Base-by-base conservation (phyloP, 169 alveolate genomes). In the Plasmodium falciparum region DNA sequence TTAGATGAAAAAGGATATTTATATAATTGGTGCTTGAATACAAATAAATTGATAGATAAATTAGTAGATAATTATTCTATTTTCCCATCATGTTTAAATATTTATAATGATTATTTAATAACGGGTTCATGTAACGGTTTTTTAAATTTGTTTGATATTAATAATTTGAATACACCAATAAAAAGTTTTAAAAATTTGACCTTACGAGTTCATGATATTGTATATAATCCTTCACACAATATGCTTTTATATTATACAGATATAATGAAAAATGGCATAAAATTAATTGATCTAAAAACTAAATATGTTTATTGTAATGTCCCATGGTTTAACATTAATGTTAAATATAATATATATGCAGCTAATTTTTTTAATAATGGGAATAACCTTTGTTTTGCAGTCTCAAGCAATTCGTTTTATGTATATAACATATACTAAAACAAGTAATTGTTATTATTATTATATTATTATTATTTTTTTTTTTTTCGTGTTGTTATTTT, bases 361-460 rank as follows among this genome's bases (percentile, higher is more conserved):
- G 92, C 92, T 0, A 74, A 86, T 39, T 86, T 86, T 86, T 86
- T 86, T 54, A 86, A 86, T 62, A 65, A 65, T 62, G 92, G 92
- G 2, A 65, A 86, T 39, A 86, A 56, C 47, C n/a, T 83, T 22
- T 83, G 91, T 29, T 70, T 83, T 49, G 71, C 86, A 20, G 85
- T 59, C 12, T 69, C 58, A 49, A 15, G 56, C 12, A 83, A 69
- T 70, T 56, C 86, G 15, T 83, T 83, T 83, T 71, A 83, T 73
- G 61, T 83, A 7, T 83, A 83, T 26, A 85, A 83, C 39, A 59
- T 83, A 39, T 39, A 39, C 47, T 5, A 39, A 39, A 39, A 39
- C 9, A 39, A 39, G 9, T 39, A 39, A 39, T 39, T 39, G 47
- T 39, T 5, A 39, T 39, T 58, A 59, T 45, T 15, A 63, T 54